Conservation (phyloP, 2,329 filamentous ascomycete genomes). For the Colletotrichum navitas region DNA sequence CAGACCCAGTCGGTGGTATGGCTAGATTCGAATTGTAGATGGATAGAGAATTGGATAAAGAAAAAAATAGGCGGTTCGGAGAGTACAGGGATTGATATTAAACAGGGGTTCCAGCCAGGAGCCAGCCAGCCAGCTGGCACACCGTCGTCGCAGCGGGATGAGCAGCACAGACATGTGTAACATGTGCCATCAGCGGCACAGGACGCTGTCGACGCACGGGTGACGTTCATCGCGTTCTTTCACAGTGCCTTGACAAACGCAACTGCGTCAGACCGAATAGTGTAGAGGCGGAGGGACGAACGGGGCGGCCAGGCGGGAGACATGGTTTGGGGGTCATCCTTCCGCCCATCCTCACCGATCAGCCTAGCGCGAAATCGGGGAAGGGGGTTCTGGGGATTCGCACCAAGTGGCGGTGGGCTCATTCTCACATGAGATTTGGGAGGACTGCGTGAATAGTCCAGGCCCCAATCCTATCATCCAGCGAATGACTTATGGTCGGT, state of each 20-base stretch:
- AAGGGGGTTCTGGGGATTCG: neutral
- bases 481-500: neutral
- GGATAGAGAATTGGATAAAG: neutral
- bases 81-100: constrained; percentile 29
- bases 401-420: constrained; percentile 35
- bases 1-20: constrained; percentile 28
- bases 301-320: neutral
- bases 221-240: constrained; percentile 27
- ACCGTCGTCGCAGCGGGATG: constrained; percentile 25
- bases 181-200: constrained; percentile 13
- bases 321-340: constrained; percentile 28
- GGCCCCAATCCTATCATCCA: constrained; percentile 17
- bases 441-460: neutral
- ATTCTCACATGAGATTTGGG: neutral
- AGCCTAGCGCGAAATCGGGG: constrained; percentile 32
- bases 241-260: constrained; percentile 9
- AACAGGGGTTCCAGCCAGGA: constrained; percentile 15
- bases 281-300: constrained; percentile 8
- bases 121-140: constrained; percentile 28
- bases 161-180: neutral
- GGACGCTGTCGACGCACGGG: neutral
- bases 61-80: constrained; percentile 13
- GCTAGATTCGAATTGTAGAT: constrained; percentile 12
- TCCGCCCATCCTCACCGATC: constrained; percentile 29
- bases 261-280: neutral